phyloP scores from a whole-genome alignment of 148 eudicot species.

The Camellia sinensis region DNA sequence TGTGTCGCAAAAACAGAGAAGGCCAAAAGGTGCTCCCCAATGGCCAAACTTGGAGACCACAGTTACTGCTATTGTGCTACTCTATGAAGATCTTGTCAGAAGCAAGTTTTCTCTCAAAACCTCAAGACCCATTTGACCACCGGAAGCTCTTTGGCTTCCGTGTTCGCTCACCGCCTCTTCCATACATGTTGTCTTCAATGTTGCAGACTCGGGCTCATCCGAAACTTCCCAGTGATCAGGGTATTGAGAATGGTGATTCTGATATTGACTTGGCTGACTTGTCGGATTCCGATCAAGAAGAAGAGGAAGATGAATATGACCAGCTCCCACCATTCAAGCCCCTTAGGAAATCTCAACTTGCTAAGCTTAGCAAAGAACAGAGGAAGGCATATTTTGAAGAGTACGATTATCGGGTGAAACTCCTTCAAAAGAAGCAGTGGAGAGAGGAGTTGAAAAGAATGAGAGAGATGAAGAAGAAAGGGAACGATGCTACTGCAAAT shows the following conservation, averaged over 20 bases:
- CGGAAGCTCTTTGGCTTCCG: constrained; percentile 88
- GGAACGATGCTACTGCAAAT: constrained; percentile 33
- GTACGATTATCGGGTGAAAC: constrained; percentile 90
- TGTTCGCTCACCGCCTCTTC: constrained; percentile 76
- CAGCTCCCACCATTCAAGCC: constrained; percentile 98
- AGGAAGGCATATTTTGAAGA: constrained; percentile 88
- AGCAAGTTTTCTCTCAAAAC: constrained; percentile 62
- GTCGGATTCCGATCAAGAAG: constrained; percentile 80
- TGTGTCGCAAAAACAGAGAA: constrained; percentile 85
- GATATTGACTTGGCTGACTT: constrained; percentile 78
- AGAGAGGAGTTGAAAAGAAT: constrained; percentile 84
- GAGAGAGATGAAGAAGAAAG: constrained; percentile 67
- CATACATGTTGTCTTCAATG: constrained; percentile 78
- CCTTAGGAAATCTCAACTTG: constrained; percentile 68
- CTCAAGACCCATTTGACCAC: constrained; percentile 72
- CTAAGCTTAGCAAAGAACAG: constrained; percentile 75
- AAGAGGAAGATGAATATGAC: constrained; percentile 87
- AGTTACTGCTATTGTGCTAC: constrained; percentile 72
- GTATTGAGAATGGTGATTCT: constrained; percentile 76
- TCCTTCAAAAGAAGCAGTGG: constrained; percentile 93
- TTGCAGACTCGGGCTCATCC: constrained; percentile 89
- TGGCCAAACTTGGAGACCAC: constrained; percentile 95
- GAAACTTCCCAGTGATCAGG: constrained; percentile 78
- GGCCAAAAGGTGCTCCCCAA: constrained; percentile 94
- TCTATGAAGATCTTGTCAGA: constrained; percentile 84